A percentile compares a stretch with the other conserved stretches of the same genome.
Evolutionary conservation across 768 basidiomycete species (phyloP).

Genomic region (Suillus alpinus): DNA sequence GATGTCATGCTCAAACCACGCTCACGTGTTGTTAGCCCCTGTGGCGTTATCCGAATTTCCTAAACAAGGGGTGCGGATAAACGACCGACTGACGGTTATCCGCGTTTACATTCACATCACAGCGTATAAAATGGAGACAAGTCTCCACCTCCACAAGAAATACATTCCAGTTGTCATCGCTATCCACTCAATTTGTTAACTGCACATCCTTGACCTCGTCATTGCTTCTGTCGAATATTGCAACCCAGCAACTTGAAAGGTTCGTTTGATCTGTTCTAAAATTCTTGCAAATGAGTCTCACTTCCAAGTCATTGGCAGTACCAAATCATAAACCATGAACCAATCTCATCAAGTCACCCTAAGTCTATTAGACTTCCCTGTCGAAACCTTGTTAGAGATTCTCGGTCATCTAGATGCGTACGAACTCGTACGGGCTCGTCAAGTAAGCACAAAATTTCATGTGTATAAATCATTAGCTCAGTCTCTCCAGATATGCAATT

Average conservation of each 20-base stretch:
- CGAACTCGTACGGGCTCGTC: background rate
- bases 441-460: background rate
- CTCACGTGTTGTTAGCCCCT: background rate
- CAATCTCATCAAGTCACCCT: background rate
- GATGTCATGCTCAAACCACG: no score
- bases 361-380: background rate
- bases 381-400: background rate
- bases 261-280: background rate
- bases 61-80: no score
- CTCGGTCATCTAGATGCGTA: background rate
- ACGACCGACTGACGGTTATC: no score
- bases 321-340: background rate
- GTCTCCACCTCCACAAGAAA: background rate
- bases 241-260: background rate
- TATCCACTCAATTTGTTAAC: background rate
- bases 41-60: no score
- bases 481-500: background rate
- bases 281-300: background rate
- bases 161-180: background rate
- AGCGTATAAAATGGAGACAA: background rate
- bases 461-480: no score
- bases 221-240: background rate
- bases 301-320: background rate
- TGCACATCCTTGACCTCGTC: background rate
- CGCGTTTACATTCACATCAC: background rate